Evolutionary conservation across 768 basidiomycete genomes (phyloP).

Genomic region (Dacryopinax spathularia): DNA sequence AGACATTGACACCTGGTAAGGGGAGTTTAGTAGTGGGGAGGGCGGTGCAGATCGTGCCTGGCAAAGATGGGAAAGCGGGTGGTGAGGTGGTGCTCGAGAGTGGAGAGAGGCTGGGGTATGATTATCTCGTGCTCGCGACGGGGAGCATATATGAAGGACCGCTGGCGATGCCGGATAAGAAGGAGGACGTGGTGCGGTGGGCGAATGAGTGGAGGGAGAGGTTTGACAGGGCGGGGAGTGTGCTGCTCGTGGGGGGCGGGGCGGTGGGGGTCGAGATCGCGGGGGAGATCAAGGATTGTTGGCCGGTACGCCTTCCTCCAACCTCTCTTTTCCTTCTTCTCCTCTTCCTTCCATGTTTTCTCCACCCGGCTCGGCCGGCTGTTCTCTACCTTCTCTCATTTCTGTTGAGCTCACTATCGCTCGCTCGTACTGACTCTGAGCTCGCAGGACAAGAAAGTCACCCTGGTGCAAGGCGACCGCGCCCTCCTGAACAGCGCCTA

Average conservation of each 20-base stretch:
- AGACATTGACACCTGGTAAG: constrained; percentile 7
- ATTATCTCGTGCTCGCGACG: constrained; percentile 44
- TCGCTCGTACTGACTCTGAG: neutral
- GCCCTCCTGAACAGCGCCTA: constrained; percentile 25
- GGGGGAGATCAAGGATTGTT: constrained; percentile 33
- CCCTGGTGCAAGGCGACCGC: constrained; percentile 40
- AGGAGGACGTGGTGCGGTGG: constrained; percentile 20
- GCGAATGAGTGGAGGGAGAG: constrained; percentile 22
- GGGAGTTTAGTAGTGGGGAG: constrained; percentile 7
- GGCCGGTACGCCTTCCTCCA: constrained; percentile 21
- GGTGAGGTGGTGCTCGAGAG: constrained; percentile 38
- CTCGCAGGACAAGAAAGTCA: constrained; percentile 35
- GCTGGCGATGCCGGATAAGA: constrained; percentile 28
- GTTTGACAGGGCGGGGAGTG: constrained; percentile 23
- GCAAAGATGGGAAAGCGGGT: constrained; percentile 17
- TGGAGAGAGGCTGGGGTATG: constrained; percentile 39
- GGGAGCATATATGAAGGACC: constrained; percentile 44
- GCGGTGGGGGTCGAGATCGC: constrained; percentile 38
- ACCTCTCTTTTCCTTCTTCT: too few relatives aligned
- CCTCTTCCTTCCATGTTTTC: too few relatives aligned
- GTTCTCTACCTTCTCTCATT: neutral
- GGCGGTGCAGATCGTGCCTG: constrained; percentile 4
- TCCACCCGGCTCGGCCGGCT: neutral
- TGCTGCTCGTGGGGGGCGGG: constrained; percentile 44
- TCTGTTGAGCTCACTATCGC: neutral